Base-by-base conservation (phyloP, 208 protist species). In the Leishmania turanica region DNA sequence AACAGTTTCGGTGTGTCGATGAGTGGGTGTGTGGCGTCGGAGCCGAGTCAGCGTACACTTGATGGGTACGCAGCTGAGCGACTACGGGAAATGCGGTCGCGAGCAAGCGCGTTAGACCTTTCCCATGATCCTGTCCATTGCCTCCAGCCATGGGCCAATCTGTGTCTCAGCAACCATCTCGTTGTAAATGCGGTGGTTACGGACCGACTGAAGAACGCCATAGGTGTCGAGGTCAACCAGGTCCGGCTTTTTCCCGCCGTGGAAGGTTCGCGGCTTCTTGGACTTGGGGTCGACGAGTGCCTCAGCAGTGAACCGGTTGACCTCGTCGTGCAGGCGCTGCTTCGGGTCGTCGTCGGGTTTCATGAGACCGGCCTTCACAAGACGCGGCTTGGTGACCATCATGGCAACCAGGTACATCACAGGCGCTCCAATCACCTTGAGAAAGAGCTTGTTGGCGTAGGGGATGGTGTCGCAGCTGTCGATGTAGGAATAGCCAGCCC, bases 331-430 rank as follows among this genome's bases (percentile, higher is more conserved):
- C 58, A 98, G 87, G 24, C 84, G 83, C 47, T 71, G 54, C 75
- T 89, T 90, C 40, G 87, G 86, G 78, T 91, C 89, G 68, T 96
- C 93, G 9, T 82, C 86, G 2, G 77, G 62, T 58, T 88, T 90
- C 79, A 96, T 79, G 81, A 93, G 87, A 34, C 93, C 93, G 37
- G 87, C 86, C 80, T 89, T 90, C 69, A 96, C 84, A 2, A 98
- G 89, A 6, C 89, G 88, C 45, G 95, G 93, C 75, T 88, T 87
- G 1, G 95, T 98, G 27, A 96, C 76, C 27, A 89, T 90, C 64
- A 86, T 78, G 13, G 94, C 91, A 24, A 98, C 93, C 58, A 98
- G 64, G 77, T 92, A 98, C 95, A 98, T 98, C 54, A 98, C 93
- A 9, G 95, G 95, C 4, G 95, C 93, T 1, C 95, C 95, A 7